Percentiles rank a stretch among this genome's conserved stretches.
These are phyloP conservation scores for Podospora comata DNA, from an alignment of 495 filamentous ascomycete genomes.

Conservation along the genomic window DNA sequence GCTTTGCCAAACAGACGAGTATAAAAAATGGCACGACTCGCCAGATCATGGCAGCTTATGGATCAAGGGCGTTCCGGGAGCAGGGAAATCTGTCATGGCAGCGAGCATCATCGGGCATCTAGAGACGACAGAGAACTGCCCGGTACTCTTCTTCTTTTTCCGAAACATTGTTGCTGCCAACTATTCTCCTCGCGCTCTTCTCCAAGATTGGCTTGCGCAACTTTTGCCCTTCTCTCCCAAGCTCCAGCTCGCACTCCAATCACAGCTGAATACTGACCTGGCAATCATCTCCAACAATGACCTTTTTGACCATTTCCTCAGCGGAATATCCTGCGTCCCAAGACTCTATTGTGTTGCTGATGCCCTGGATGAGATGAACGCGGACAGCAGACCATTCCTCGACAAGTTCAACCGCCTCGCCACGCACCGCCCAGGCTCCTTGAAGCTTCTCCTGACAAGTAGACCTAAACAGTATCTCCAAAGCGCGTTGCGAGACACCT, in stretches of 20 bases:
- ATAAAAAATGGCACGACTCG: slow-evolving; percentile 39
- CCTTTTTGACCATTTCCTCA: slow-evolving; percentile 23
- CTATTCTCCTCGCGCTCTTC: slow-evolving; percentile 34
- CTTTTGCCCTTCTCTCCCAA: slow-evolving; percentile 35
- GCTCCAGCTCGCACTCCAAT: slow-evolving; percentile 31
- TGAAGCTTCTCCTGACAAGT: slow-evolving; percentile 44
- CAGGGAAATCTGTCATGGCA: slow-evolving; percentile 48
- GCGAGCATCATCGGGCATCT: slow-evolving; percentile 35
- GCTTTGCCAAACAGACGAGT: slow-evolving; percentile 37
- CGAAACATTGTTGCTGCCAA: slow-evolving; percentile 48
- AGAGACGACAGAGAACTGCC: slow-evolving; percentile 24
- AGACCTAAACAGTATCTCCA: slow-evolving; percentile 36
- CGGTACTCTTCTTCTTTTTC: slow-evolving; percentile 53
- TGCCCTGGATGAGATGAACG: slow-evolving; percentile 51
- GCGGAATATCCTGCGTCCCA: slow-evolving; percentile 23
- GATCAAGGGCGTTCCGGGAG: slow-evolving; percentile 46
- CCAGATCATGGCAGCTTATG: slow-evolving; percentile 37
- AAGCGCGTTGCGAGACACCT: slow-evolving; percentile 15
- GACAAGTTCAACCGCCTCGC: slow-evolving; percentile 28
- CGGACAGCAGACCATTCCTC: slow-evolving; percentile 34
- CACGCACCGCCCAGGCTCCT: slow-evolving; percentile 24
- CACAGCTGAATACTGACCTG: slow-evolving; percentile 18
- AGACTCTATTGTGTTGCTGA: slow-evolving; percentile 42
- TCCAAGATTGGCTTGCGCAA: slow-evolving; percentile 45
- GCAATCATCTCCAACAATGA: slow-evolving; percentile 13